phyloP scores from a whole-genome alignment of 2,329 filamentous ascomycete genomes.

The Aspergillus tamarii region DNA sequence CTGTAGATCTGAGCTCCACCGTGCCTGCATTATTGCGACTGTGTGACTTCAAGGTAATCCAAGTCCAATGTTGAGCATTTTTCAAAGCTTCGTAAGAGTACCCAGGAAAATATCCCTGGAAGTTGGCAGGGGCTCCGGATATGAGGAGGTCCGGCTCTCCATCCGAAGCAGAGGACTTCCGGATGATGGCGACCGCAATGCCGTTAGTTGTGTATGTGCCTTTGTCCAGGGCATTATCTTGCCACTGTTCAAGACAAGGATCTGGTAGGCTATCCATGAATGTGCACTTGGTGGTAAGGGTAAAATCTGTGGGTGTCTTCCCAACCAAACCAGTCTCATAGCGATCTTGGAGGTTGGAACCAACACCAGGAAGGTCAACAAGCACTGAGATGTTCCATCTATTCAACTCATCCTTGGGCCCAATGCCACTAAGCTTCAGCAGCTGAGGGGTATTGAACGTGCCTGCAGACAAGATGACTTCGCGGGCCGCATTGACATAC shows the following conservation, averaged over 20 bases:
- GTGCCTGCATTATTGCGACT: conserved; percentile 65
- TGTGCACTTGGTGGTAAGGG: conserved; percentile 35
- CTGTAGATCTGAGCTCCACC: conserved; percentile 61
- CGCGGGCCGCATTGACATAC: conserved; percentile 22
- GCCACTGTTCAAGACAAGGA: conserved; percentile 49
- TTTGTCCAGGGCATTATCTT: conserved; percentile 40
- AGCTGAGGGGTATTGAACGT: conserved; percentile 67
- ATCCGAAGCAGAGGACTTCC: conserved; percentile 41
- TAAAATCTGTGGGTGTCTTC: conserved; percentile 40
- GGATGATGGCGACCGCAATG: conserved; percentile 54
- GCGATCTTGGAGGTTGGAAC: conserved; percentile 65
- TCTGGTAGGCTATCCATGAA: conserved; percentile 35
- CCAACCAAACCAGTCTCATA: conserved; percentile 60
- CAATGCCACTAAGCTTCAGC: conserved; percentile 64
- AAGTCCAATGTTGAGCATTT: conserved; percentile 48
- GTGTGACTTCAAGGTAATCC: conserved; percentile 61
- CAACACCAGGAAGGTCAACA: conserved; percentile 62
- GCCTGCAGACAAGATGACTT: conserved; percentile 53
- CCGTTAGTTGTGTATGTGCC: conserved; percentile 56
- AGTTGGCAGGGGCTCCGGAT: conserved; percentile 60
- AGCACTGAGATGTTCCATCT: conserved; percentile 55
- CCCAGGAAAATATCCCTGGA: conserved; percentile 53
- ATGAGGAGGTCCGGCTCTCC: conserved; percentile 58
- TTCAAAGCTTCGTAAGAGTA: conserved; percentile 48
- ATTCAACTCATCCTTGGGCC: conserved; percentile 55